Evolutionary conservation across 2,329 filamentous ascomycete species (phyloP), one percentile per base, ranked within the genome.

Genomic region (Neurospora sp.): DNA sequence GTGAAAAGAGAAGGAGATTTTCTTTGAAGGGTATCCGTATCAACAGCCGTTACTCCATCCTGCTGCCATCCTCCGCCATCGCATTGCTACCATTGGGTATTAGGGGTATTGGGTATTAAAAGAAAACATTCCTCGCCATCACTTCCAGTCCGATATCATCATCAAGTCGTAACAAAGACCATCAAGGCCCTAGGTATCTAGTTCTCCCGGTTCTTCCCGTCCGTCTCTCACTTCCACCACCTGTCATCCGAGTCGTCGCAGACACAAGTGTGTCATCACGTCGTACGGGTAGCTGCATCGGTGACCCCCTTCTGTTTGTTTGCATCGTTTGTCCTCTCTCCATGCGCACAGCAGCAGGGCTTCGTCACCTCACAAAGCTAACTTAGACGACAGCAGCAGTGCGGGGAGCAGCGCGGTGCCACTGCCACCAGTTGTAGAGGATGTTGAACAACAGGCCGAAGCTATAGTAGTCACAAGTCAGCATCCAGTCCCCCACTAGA

Each of bases 361-460:
- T 23, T 7, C 23, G 23, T 62, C 52, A n/a, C 4, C 28, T 62
- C 28, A 58, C 1, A 17, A 33, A 28, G 13, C 13, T 3, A 62
- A 4, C 13, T 62, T 75, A 79, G 23, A 78, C 77, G 15, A 73
- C 72, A 1, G 76, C 73, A 6, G 73, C 74, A 46, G 72, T 74
- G 6, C 68, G 69, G 28, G 68, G 68, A 33, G 71, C 70, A 36
- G 73, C 72, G n/a, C 75, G 73, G 73, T 75, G 78, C 46, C 75
- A 75, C n/a, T 74, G 67, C 71, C 78, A 72, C 78, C 78, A 79
- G 66, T 76, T 76, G 68, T 76, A 77, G 68, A 79, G 67, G 33
- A 79, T 73, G 67, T 79, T 79, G 74, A 79, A 79, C 62, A 79
- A 66, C 9, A 79, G 73, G 71, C 76, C 75, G 74, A 79, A 79